Evolutionary conservation across 2,329 filamentous ascomycete genomes (phyloP), one percentile per base, ranked within the genome.

Genomic region (Fonsecaea nubica): DNA sequence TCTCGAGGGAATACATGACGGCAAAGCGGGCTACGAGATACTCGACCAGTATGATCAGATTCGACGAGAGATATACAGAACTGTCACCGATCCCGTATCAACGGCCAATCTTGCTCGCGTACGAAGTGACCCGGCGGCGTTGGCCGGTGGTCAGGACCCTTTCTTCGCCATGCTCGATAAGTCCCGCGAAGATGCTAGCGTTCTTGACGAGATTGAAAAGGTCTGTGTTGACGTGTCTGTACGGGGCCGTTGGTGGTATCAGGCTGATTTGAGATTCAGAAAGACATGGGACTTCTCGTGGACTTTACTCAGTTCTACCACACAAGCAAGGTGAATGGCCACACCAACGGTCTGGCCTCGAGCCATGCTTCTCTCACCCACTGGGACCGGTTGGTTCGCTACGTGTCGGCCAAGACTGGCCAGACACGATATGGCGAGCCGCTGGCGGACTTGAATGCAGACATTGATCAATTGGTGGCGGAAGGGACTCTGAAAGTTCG

Each of bases 1-100:
- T 71, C 79, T 89, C 6, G 73, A 75, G 10, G 80, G 79, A 0
- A 79, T 81, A 15, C 74, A 80, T 63, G 72, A 75, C 4, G 77
- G 75, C 2, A 66, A 75, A 12, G 77, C 77, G 3, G 76, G 78
- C 63, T 75, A 79, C 2, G 65, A 62, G 6, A 82, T 83, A 50
- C 74, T 83, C 12, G 78, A 82, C 68, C 77, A 75, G 48, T 82
- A 82, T 63, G 75, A 75, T 35, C 75, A 79, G 36, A 72, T 79
- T 1, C 75, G 81, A 1, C 73, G 76, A 15, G 72, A 77, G 52
- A 81, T 79, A 50, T 83, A 74, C 69, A 63, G 70, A 1, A 73
- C 75, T 3, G 71, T 77, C 7, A 78, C 80, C 33, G 75, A 81
- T 65, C 77, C 77, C 0, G 72, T 77, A 33, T 80, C 79, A 3